Base-by-base conservation (phyloP, 768 basidiomycete genomes). In the Suillus clintonianus region DNA sequence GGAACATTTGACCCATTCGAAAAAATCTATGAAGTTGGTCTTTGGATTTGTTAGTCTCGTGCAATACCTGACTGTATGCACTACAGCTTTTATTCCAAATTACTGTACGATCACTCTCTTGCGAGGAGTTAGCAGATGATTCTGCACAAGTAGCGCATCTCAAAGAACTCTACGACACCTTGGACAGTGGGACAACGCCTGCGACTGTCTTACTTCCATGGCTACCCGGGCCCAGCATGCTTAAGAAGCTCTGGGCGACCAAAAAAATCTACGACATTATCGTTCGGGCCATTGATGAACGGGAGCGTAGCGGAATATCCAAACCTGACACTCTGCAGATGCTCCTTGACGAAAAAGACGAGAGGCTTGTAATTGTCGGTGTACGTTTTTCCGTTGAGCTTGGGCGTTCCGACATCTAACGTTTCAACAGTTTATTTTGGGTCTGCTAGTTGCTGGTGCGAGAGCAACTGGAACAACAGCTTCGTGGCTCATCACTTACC, bases 401-500 rank as follows among this genome's bases (percentile, higher is more conserved):
- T 53, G 43, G 57, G 47, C 39, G 43, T 45, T 61, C 51, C 60
- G 53, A 60, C 59, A 66, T 42, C 45, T 76, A 62, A 74, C 65
- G 64, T 71, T 50, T 68, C 53, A 70, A 47, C 68, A 91, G 90
- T 92, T 93, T 74, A 89, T 91, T 64, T 91, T 92, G 88, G 91
- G 91, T 37, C 77, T 92, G 17, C 79, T 93, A 62, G 88, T 91
- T 62, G 91, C 91, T 37, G 91, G 91, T n/a, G 87, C 90, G 47
- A 83, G 91, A 70, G 89, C 91, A 14, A 92, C 90, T 51, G 90
- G 90, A 13, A 89, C 89, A 11, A 89, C 90, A 81, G 90, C 90
- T 43, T 90, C 87, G 36, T 93, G 91, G 91, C 74, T 92, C 59
- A 77, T 89, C 63, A 89, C 87, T 37, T 93, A 85, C 74, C 82